Conservation (phyloP, 2,329 filamentous ascomycete species). For the Dothideomycetes sp. region DNA sequence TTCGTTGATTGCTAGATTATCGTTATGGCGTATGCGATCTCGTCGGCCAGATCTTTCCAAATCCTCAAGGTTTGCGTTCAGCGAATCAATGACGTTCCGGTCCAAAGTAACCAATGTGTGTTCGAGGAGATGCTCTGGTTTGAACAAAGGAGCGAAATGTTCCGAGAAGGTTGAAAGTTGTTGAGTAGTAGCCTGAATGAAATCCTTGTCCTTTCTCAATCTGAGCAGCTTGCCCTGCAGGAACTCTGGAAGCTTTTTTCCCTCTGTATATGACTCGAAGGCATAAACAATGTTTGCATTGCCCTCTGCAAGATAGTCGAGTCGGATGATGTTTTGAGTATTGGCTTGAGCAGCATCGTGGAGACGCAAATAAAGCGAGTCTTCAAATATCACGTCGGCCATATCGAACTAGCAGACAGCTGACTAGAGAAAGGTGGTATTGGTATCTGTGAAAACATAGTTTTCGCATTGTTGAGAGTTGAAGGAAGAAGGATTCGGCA, state of each 20-base stretch:
- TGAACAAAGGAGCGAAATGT: conserved; percentile 24
- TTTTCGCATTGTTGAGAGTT: no score
- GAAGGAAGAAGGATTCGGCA: no score
- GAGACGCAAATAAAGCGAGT: neutral
- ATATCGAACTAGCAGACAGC: neutral
- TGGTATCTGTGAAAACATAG: neutral
- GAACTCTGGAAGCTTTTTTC: conserved; percentile 11
- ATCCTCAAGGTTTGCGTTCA: conserved; percentile 21
- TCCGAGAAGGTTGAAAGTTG: conserved; percentile 21
- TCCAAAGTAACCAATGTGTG: conserved; percentile 23
- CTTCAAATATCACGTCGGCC: neutral
- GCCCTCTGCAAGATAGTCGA: conserved; percentile 30
- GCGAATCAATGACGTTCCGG: conserved; percentile 13
- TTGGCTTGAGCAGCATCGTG: neutral
- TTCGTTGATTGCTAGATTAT: conserved; percentile 22
- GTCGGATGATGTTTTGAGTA: neutral
- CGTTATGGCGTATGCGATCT: conserved; percentile 19
- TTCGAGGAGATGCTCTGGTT: conserved; percentile 23
- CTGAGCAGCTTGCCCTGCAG: conserved; percentile 24
- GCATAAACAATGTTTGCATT: conserved; percentile 30
- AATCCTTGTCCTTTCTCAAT: conserved; percentile 25
- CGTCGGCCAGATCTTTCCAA: conserved; percentile 14
- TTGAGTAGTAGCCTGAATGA: conserved; percentile 21
- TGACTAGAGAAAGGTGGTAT: neutral
- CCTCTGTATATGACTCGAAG: conserved; percentile 15